Conservation (phyloP, 129 eudicot genomes). For the Saposhnikovia divaricata region DNA sequence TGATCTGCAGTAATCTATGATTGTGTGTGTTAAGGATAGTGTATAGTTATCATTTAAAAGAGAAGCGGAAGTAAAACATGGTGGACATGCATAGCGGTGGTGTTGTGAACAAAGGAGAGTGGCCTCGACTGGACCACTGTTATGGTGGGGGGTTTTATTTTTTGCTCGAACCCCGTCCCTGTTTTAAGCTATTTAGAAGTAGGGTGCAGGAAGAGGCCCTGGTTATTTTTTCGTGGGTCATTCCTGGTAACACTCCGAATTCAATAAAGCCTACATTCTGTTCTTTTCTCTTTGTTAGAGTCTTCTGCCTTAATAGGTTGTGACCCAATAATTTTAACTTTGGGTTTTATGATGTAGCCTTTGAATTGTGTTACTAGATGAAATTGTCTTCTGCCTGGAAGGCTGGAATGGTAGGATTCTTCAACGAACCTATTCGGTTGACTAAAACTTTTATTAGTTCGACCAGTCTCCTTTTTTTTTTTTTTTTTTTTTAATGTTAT, state of each 20-base stretch:
- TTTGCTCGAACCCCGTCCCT: slow-evolving; percentile 2
- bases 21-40: slow-evolving; percentile 3
- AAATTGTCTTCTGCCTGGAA: not conserved
- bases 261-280: not conserved
- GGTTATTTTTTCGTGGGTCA: slow-evolving; percentile 21
- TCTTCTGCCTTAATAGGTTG: not conserved
- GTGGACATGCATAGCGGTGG: not conserved
- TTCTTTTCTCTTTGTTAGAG: not conserved
- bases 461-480: not conserved
- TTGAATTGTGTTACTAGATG: not conserved
- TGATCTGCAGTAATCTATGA: not conserved
- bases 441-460: not conserved
- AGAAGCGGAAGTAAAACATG: not conserved
- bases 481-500: too few relatives aligned
- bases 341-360: not conserved
- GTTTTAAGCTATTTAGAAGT: not conserved
- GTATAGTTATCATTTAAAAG: not conserved
- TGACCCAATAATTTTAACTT: slow-evolving; percentile 3
- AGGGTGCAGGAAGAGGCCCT: slow-evolving; percentile 16
- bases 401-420: not conserved
- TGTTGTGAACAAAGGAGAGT: slow-evolving; percentile 13
- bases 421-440: not conserved
- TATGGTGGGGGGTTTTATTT: slow-evolving; percentile 8
- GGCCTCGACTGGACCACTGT: not conserved
- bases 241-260: not conserved